Evolutionary conservation across 108 stramenopile genomes (phyloP).

Genomic region (Cyclotella atomus): DNA sequence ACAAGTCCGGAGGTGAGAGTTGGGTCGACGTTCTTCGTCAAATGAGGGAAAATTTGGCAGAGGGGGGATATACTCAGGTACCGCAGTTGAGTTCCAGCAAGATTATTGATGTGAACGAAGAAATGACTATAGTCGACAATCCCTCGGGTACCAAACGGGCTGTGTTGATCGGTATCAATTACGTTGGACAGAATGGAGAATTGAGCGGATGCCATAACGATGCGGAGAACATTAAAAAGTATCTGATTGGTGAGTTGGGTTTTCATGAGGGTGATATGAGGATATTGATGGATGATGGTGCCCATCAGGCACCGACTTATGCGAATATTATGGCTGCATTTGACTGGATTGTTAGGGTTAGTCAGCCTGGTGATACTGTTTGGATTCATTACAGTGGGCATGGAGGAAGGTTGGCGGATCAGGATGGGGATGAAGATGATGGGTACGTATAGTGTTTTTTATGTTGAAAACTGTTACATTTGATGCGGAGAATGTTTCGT

Average conservation of each 20-base stretch:
- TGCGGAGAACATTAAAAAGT: conserved; percentile 59
- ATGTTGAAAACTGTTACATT: not conserved
- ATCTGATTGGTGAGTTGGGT: conserved; percentile 46
- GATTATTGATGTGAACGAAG: conserved; percentile 57
- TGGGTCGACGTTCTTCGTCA: conserved; percentile 74
- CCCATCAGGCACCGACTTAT: conserved; percentile 58
- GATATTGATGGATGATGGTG: conserved; percentile 73
- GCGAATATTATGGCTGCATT: conserved; percentile 68
- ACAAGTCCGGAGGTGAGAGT: conserved; percentile 35
- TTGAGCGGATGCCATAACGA: conserved; percentile 75
- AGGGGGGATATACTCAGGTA: conserved; percentile 41
- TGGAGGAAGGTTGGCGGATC: conserved; percentile 65
- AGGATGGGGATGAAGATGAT: conserved; percentile 65
- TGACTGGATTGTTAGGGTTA: conserved; percentile 48
- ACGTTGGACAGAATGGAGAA: conserved; percentile 63
- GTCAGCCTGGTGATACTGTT: conserved; percentile 66
- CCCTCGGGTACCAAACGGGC: conserved; percentile 56
- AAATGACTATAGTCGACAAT: conserved; percentile 55
- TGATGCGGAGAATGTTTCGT: not conserved
- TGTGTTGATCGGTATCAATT: conserved; percentile 75
- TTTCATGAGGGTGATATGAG: conserved; percentile 32
- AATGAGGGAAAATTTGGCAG: conserved; percentile 63
- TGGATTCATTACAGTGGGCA: conserved; percentile 78
- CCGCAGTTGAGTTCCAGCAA: conserved; percentile 56
- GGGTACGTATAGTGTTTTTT: conserved; percentile 20